These are phyloP conservation scores for Mortierella sp. DNA, from an alignment of 371 early-diverging fungal genomes.

Conservation along the genomic window DNA sequence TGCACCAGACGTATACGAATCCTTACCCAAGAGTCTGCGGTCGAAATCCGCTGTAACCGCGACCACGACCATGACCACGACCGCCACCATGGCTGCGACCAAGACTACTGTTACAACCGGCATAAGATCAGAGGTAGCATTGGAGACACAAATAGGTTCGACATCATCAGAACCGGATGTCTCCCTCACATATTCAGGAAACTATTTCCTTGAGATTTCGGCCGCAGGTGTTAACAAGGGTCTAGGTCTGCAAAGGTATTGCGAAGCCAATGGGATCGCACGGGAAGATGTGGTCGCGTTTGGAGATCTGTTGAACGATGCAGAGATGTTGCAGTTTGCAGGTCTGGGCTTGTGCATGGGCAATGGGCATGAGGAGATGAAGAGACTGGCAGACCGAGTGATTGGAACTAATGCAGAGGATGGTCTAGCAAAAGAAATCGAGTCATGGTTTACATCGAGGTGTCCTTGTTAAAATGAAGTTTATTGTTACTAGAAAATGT, in stretches of 20 bases:
- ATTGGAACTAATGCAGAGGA: conserved; percentile 49
- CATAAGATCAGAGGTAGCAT: too few species aligned
- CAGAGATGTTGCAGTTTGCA: conserved; percentile 64
- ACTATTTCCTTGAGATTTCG: conserved; percentile 63
- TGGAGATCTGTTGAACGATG: conserved; percentile 68
- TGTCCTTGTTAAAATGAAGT: not conserved
- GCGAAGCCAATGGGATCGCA: conserved; percentile 41
- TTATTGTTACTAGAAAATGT: not conserved
- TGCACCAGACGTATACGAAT: conserved; percentile 31
- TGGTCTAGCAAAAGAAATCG: conserved; percentile 47
- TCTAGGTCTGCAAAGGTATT: conserved; percentile 56
- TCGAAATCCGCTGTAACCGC: not conserved
- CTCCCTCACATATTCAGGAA: conserved; percentile 58
- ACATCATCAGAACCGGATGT: not conserved
- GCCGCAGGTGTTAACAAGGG: conserved; percentile 66
- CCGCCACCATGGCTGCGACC: not conserved
- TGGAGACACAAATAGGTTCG: too few species aligned
- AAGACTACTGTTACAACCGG: too few species aligned
- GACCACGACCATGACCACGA: not conserved
- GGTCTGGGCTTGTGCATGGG: conserved; percentile 55
- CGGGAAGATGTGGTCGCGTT: conserved; percentile 60
- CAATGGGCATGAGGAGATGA: conserved; percentile 51
- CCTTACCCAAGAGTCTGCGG: conserved; percentile 19
- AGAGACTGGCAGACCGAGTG: conserved; percentile 36
- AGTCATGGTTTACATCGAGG: conserved; percentile 35